Percentiles rank a stretch among this genome's conserved stretches.
These are phyloP conservation scores for Trifolium fragiferum DNA, from an alignment of 306 rosid species.

Conservation along the genomic window DNA sequence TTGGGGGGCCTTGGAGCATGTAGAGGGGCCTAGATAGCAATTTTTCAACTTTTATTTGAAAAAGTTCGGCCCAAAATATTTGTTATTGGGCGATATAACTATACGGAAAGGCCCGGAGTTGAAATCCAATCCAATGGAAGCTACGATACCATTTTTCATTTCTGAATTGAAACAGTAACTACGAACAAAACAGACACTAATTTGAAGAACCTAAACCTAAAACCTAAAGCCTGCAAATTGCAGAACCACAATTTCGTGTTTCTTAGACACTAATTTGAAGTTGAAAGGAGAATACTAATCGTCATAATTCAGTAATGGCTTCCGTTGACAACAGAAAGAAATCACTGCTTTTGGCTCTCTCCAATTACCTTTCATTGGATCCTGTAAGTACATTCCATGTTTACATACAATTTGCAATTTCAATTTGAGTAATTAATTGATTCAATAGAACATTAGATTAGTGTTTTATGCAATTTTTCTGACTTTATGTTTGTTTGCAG, in stretches of 20 bases:
- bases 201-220: conserved; percentile 32
- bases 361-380: conserved; percentile 63
- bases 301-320: conserved; percentile 54
- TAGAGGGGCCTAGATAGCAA: no score
- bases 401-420: neutral
- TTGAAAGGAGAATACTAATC: conserved; percentile 17
- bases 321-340: conserved; percentile 52
- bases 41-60: no score
- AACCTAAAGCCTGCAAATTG: conserved; percentile 41
- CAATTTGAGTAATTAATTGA: neutral
- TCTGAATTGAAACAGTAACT: neutral
- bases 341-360: conserved; percentile 59
- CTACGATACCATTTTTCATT: conserved; percentile 41
- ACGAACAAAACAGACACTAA: neutral
- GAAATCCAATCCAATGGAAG: neutral
- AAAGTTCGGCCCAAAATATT: neutral
- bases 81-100: neutral
- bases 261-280: neutral
- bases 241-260: conserved; percentile 9
- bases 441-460: neutral
- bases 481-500: conserved; percentile 58
- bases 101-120: neutral
- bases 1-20: no score
- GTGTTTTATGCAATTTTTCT: conserved; percentile 6
- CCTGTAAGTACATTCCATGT: conserved; percentile 53